A percentile compares a stretch with the other conserved stretches of the same genome.
phyloP scores from a whole-genome alignment of 2,329 filamentous ascomycete genomes.

The Colletotrichum endophyticum region DNA sequence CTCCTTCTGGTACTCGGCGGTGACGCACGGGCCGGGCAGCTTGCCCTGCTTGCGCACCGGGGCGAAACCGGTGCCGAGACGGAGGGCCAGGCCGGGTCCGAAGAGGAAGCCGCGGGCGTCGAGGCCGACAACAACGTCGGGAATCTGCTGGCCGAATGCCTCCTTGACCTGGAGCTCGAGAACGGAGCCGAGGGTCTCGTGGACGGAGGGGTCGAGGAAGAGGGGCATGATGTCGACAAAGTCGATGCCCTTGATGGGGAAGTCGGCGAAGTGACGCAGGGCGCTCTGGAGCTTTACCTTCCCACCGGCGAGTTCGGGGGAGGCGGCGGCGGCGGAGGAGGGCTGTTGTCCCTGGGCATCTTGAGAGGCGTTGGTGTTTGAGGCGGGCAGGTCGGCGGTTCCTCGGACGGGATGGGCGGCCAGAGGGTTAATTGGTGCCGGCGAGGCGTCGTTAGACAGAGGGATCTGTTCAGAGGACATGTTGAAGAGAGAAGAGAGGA shows the following conservation, averaged over 20 bases:
- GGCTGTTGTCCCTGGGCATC: conserved; percentile 69
- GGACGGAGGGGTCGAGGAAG: conserved; percentile 78
- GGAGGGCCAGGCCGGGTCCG: conserved; percentile 85
- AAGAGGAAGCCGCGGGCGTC: conserved; percentile 97
- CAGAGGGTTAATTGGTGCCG: conserved; percentile 30
- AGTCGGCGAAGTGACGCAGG: conserved; percentile 88
- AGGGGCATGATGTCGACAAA: conserved; percentile 99
- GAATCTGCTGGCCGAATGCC: conserved; percentile 64
- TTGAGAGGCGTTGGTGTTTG: conserved; percentile 40
- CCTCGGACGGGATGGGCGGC: conserved; percentile 33
- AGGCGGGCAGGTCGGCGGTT: conserved; percentile 28
- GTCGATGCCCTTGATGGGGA: conserved; percentile 88
- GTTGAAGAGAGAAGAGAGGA: conserved; percentile 34
- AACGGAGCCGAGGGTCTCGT: conserved; percentile 79
- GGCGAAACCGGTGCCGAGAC: conserved; percentile 84
- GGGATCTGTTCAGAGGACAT: conserved; percentile 30
- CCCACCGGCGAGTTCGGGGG: conserved; percentile 71
- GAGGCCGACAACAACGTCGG: conserved; percentile 91
- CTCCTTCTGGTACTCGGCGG: conserved; percentile 90
- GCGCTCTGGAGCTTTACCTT: conserved; percentile 74
- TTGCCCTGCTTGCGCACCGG: conserved; percentile 96
- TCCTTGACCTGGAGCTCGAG: conserved; percentile 82
- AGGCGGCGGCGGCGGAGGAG: conserved; percentile 64
- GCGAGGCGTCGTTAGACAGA: conserved; percentile 16
- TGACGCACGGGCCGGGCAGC: conserved; percentile 87